phyloP scores from a whole-genome alignment of 2,329 filamentous ascomycete genomes.

The Arthroderma sp. region DNA sequence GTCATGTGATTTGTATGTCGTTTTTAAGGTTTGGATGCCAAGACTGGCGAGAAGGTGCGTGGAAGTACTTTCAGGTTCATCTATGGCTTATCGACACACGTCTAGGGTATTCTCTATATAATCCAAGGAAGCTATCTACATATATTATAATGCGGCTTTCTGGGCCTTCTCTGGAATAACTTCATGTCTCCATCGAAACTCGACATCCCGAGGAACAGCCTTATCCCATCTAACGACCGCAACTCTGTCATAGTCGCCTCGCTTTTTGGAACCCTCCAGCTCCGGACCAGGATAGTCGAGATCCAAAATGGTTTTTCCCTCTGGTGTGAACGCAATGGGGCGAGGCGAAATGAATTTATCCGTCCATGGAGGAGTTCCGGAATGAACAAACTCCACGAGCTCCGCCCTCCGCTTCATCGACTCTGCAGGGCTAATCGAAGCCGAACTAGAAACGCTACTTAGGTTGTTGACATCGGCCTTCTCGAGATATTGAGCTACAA shows the following conservation, averaged over 20 bases:
- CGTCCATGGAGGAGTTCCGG: slow-evolving; percentile 32
- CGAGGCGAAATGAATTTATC: slow-evolving; percentile 36
- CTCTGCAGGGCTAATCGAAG: slow-evolving; percentile 14
- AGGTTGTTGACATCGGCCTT: slow-evolving; percentile 14
- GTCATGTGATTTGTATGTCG: slow-evolving; percentile 11
- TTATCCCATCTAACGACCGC: slow-evolving; percentile 45
- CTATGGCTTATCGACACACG: neutral
- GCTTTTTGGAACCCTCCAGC: slow-evolving; percentile 35
- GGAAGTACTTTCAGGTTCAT: neutral
- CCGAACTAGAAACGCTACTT: slow-evolving; percentile 4
- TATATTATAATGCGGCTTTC: slow-evolving; percentile 20
- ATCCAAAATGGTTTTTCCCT: slow-evolving; percentile 39
- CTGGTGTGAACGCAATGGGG: slow-evolving; percentile 25
- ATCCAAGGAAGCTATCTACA: neutral
- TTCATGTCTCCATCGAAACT: slow-evolving; percentile 38
- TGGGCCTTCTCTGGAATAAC: slow-evolving; percentile 25
- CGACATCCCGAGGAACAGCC: slow-evolving; percentile 43
- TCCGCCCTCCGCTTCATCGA: slow-evolving; percentile 25
- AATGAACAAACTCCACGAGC: slow-evolving; percentile 37
- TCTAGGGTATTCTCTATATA: neutral
- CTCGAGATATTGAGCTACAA: slow-evolving; percentile 39
- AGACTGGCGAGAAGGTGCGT: neutral
- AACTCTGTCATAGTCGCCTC: slow-evolving; percentile 42
- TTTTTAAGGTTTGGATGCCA: slow-evolving; percentile 2
- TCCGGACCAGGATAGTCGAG: slow-evolving; percentile 45